Base-by-base conservation (phyloP, 2,329 filamentous ascomycete species). In the Paracoccidioides lutzii region DNA sequence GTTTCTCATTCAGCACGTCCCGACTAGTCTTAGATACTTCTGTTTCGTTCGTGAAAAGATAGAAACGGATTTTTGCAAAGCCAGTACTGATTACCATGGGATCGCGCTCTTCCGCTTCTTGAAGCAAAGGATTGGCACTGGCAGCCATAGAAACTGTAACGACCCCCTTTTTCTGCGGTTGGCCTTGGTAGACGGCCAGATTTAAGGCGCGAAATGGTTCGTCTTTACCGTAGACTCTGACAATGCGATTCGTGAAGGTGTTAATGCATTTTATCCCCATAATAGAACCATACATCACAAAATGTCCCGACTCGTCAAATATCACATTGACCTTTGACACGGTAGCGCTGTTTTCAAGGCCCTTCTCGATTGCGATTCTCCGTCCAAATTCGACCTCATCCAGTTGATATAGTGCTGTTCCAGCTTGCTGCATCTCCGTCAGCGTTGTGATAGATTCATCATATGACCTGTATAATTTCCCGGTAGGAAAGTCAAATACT, bases 61-160 rank as follows among this genome's bases (percentile, higher is more conserved):
- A 98, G 74, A 98, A 98, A 43, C 94, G 86, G 33, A 87, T 81
- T 72, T 95, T 97, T 59, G 84, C 87, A 48, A 87, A 84, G 0
- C 84, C 91, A 0, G 93, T 97, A 8, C 81, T 79, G 46, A 94
- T 80, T 6, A 98, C 76, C 66, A 97, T 91, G 0, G 94, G 90
- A 67, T 98, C 93, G 59, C 90, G 81, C 22, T 83, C 82, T 71
- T 96, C 91, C 1, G 93, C 88, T 75, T 96, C 90, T 66, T 93
- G 88, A 2, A 98, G 79, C 0, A 98, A 79, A 0, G 94, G 93
- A 68, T 98, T 98, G 63, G 82, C 86, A 38, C 88, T 95, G 0
- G 94, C 93, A 1, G 93, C 94, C 93, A 98, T 98, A 61, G 90
- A 90, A 30, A 97, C 86, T 0, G 94, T 98, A 3, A 93, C 87